Base-by-base conservation (phyloP, 306 rosid genomes). In the Senna tora region DNA sequence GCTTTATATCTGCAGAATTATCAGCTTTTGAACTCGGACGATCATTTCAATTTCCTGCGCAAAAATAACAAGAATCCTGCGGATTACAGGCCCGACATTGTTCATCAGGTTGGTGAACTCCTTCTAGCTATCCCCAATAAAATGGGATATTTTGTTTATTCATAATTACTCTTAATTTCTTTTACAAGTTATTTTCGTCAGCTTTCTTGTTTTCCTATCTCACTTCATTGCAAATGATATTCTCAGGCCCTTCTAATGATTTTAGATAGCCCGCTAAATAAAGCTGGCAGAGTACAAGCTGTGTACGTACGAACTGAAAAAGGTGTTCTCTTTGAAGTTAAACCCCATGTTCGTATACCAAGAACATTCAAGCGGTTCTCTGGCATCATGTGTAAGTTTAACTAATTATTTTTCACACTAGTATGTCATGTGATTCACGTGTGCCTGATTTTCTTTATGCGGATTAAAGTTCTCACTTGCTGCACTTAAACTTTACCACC, bases 341-440 rank as follows among this genome's bases (percentile, higher is more conserved):
- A 88, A 50, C 93, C 92, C 14, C 55, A 70, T 73, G 96, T 85
- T 70, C 97, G 96, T 17, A 79, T 90, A 56, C 98, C 98, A 5
- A 86, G 98, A 74, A 93, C 98, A 20, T 91, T 90, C 82, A 90
- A 87, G 80, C 90, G 98, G 25, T 93, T 93, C 38, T 28, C 83
- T 16, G 97, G 96, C 61, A 73, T 93, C 75, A 93, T 90, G 96
- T 81, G 98, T 93, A 84, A 84, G 97, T 87, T 49, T 66, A 17
- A 19, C 71, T 47, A 4, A 19, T 61, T 52, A 33, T 36, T n/a
- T 67, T 34, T 9, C 45, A 20, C 75, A 38, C 49, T 20, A 32
- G 7, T 52, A 6, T 57, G 50, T 36, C 36, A 45, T 41, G 11
- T 65, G 63, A 36, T 25, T 38, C 51, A 0, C 5, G 49, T 25